A percentile compares a stretch with the other conserved stretches of the same genome.
Conservation (phyloP, 306 rosid genomes). For the Acmispon strigosus region DNA sequence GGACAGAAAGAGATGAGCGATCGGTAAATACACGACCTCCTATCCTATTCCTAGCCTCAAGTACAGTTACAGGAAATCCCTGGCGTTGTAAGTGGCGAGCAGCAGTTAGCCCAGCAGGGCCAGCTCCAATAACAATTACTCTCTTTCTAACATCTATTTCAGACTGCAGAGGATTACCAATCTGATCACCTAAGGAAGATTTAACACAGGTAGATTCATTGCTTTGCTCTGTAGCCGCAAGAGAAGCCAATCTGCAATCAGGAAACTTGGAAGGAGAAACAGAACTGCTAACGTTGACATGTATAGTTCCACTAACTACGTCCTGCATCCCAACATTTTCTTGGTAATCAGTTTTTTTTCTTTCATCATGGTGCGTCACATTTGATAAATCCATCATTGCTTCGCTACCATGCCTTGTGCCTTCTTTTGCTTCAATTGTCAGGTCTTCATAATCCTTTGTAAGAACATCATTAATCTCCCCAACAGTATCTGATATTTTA, state of each 20-base stretch:
- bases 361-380: conserved; percentile 32
- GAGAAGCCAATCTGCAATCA: conserved; percentile 31
- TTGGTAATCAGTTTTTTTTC: conserved; percentile 21
- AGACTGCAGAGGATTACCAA: conserved; percentile 28
- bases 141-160: conserved; percentile 49
- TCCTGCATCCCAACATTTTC: conserved; percentile 35
- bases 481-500: conserved; percentile 39
- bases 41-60: conserved; percentile 90
- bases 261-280: conserved; percentile 33
- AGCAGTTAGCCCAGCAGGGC: conserved; percentile 99
- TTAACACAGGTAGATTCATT: conserved; percentile 33
- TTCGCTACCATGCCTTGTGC: conserved; percentile 14
- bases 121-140: conserved; percentile 90
- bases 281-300: conserved; percentile 27
- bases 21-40: conserved; percentile 99
- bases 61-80: conserved; percentile 70
- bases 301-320: conserved; percentile 20
- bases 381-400: conserved; percentile 23
- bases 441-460: conserved; percentile 22
- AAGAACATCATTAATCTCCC: conserved; percentile 36
- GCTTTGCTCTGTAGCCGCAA: conserved; percentile 32
- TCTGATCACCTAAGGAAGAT: conserved; percentile 33
- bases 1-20: conserved; percentile 83
- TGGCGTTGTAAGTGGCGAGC: conserved; percentile 96
- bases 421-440: conserved; percentile 37